Evolutionary conservation across 2,329 filamentous ascomycete species (phyloP).

Genomic region (Fusarium sp.): DNA sequence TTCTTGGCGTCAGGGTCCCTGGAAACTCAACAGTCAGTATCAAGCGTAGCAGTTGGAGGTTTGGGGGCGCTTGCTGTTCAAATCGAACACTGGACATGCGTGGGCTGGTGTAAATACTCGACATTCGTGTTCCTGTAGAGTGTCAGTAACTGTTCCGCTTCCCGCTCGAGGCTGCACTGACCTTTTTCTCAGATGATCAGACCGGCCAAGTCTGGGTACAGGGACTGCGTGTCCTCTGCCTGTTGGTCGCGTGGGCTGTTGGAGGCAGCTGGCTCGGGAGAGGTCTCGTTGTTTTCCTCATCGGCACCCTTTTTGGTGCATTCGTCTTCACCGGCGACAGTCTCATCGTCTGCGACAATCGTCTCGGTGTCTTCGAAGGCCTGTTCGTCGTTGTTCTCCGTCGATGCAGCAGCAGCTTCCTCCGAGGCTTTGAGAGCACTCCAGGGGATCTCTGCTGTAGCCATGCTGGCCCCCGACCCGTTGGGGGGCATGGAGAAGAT

Average conservation of each 20-base stretch:
- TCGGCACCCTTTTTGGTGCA: not conserved
- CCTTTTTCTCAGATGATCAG: accelerated
- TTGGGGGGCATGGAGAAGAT: not conserved
- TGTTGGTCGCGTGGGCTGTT: too few relatives aligned
- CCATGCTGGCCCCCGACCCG: not conserved
- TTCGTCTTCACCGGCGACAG: not conserved
- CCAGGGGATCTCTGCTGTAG: not conserved
- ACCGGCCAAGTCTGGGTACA: not conserved
- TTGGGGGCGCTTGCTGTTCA: not conserved
- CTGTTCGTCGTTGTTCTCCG: not conserved
- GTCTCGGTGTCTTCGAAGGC: too few relatives aligned
- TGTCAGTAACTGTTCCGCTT: not conserved
- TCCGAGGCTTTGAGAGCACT: not conserved
- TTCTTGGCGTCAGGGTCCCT: accelerated
- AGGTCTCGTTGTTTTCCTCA: not conserved
- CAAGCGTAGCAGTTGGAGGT: too few relatives aligned
- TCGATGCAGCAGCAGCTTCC: too few relatives aligned
- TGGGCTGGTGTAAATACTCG: not conserved
- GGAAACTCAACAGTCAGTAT: not conserved
- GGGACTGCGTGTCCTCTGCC: accelerated
- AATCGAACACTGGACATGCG: too few relatives aligned
- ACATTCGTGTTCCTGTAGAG: not conserved
- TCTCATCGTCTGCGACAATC: not conserved
- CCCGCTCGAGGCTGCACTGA: not conserved
- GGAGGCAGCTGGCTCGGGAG: not conserved